Evolutionary conservation across 2,329 filamentous ascomycete species (phyloP).

Genomic region (Diplodia seriata): DNA sequence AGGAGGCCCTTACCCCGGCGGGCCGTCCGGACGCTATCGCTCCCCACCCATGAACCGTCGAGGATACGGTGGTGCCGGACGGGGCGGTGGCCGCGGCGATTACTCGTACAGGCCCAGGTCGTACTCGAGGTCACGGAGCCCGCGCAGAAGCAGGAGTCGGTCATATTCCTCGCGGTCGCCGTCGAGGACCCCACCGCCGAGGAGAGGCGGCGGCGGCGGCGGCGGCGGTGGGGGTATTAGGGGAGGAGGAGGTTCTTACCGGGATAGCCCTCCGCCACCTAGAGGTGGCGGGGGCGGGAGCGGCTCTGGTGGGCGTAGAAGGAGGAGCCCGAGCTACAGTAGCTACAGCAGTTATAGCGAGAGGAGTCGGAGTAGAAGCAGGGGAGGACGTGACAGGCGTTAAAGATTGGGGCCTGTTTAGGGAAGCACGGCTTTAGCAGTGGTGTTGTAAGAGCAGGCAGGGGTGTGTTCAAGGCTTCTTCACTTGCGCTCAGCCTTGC

Average conservation of each 20-base stretch:
- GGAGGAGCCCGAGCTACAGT: slow-evolving; percentile 68
- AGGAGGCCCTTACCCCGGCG: slow-evolving; percentile 52
- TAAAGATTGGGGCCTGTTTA: slow-evolving; percentile 33
- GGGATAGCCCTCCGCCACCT: slow-evolving; percentile 49
- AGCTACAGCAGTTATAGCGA: slow-evolving; percentile 66
- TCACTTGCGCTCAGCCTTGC: not conserved
- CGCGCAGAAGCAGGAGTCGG: slow-evolving; percentile 30
- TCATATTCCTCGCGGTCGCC: slow-evolving; percentile 18
- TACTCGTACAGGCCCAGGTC: slow-evolving; percentile 46
- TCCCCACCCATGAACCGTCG: slow-evolving; percentile 26
- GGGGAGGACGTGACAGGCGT: slow-evolving; percentile 44
- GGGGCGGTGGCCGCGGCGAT: slow-evolving; percentile 18
- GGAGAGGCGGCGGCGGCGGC: slow-evolving; percentile 43
- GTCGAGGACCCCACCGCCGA: slow-evolving; percentile 32
- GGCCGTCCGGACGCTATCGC: slow-evolving; percentile 26
- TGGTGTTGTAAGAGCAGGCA: not conserved
- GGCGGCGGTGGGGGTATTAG: slow-evolving; percentile 47
- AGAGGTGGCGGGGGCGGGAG: slow-evolving; percentile 43
- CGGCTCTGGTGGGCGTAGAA: slow-evolving; percentile 47
- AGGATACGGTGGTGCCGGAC: slow-evolving; percentile 20
- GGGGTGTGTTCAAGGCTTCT: not conserved
- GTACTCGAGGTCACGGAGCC: slow-evolving; percentile 27
- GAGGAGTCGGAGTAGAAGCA: slow-evolving; percentile 53
- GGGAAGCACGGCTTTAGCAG: not conserved
- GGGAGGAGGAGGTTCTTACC: slow-evolving; percentile 39